Evolutionary conservation across 805 yeast species (phyloP).

Genomic region (Candida koratica): DNA sequence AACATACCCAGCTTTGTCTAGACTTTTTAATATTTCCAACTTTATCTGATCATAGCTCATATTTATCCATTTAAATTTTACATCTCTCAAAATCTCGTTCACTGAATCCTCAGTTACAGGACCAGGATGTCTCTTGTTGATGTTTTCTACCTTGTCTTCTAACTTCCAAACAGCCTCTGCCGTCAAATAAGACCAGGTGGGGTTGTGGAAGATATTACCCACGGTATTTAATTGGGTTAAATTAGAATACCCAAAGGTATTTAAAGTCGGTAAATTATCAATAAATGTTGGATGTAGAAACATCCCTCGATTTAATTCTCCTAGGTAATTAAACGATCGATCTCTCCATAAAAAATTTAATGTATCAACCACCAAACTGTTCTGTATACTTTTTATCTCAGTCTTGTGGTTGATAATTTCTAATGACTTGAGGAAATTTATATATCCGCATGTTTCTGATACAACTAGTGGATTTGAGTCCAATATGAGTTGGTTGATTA

Average conservation of each 20-base stretch:
- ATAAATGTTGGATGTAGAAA: constrained; percentile 31
- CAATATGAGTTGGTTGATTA: constrained; percentile 36
- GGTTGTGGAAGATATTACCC: constrained; percentile 49
- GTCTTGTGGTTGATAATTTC: constrained; percentile 3
- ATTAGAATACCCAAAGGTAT: constrained; percentile 28
- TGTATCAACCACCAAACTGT: constrained; percentile 51
- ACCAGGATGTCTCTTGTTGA: constrained; percentile 45
- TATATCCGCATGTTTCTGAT: constrained; percentile 45
- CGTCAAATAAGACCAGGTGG: constrained; percentile 45
- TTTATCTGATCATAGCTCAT: constrained; percentile 43
- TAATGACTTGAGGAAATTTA: constrained; percentile 39
- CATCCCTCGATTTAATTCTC: constrained; percentile 37
- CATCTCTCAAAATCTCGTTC: constrained; percentile 23
- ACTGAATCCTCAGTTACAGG: constrained; percentile 48
- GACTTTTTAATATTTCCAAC: constrained; percentile 38
- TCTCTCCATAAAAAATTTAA: constrained; percentile 57
- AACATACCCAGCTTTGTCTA: constrained; percentile 42
- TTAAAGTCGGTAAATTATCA: constrained; percentile 26
- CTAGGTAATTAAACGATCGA: constrained; percentile 42
- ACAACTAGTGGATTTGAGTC: constrained; percentile 42
- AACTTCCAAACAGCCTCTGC: constrained; percentile 43
- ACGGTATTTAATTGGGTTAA: constrained; percentile 24
- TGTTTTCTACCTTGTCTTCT: constrained; percentile 38
- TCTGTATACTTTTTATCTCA: constrained; percentile 21
- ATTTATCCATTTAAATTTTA: constrained; percentile 35